Base-by-base conservation (phyloP, 192 early-diverging fungal species). In the Kickxella alabastrina region DNA sequence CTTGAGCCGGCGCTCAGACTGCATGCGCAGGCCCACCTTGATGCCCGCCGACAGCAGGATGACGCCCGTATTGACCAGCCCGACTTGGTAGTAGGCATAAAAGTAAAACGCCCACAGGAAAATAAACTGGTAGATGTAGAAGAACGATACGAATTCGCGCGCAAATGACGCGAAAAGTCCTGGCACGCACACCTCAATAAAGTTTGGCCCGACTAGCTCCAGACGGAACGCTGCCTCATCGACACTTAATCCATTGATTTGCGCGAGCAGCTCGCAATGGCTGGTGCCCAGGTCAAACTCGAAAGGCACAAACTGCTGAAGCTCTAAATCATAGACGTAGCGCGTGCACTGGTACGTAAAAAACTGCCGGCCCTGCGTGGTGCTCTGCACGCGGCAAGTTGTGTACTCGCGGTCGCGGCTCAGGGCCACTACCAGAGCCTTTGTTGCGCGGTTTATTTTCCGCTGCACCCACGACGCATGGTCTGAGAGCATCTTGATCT, bases 311-410 rank as follows among this genome's bases (percentile, higher is more conserved):
- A 86, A 90, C 19, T 59, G 57, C 24, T 63, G 52, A n/a, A 57
- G 44, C 21, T 69, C 54, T 2, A 72, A 64, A 57, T 84, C 72
- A 58, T 78, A 87, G 9, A 90, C 82, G 65, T 82, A 90, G 34
- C 87, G 82, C 18, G 85, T 81, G 65, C 83, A 90, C 60, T 90
- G 82, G 54, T 79, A 85, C 14, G 79, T 76, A 53, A 90, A 85
- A 59, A 80, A 90, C 26, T 63, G 65, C 40, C 76, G 75, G 21
- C 80, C 80, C 29, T 57, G 54, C 13, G 57, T 43, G 0, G 85
- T 84, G 7, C 40, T 39, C 26, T 76, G 27, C 17, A 90, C 47
- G 23, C 58, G 45, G 38, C 62, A 51, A 2, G 77, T 75, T 4
- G 68, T 57, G 43, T 26, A 44, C 25, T 44, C 43, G 43, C 43